phyloP scores from a whole-genome alignment of 306 rosid species.

The Coriaria nepalensis region DNA sequence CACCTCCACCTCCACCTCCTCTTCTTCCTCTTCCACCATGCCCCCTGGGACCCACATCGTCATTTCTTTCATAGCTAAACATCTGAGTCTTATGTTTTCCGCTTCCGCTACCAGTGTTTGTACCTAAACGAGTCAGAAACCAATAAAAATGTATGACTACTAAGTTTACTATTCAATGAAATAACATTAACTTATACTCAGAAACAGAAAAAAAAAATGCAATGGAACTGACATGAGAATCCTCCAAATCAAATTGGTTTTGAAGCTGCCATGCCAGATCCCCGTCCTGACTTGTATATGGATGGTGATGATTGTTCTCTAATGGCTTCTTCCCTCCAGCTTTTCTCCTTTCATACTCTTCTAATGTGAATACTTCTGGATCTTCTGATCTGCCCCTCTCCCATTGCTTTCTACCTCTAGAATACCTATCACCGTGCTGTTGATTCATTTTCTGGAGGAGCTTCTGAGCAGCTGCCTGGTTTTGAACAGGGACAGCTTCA shows the following conservation, averaged over 20 bases:
- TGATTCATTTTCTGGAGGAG: slow-evolving; percentile 62
- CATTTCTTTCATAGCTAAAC: slow-evolving; percentile 51
- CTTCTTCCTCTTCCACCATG: slow-evolving; percentile 29
- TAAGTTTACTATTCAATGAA: not conserved
- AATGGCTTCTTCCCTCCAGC: slow-evolving; percentile 29
- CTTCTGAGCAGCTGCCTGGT: slow-evolving; percentile 91
- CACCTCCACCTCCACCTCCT: slow-evolving; percentile 34
- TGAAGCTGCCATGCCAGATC: slow-evolving; percentile 84
- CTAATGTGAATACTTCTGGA: slow-evolving; percentile 39
- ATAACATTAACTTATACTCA: not conserved
- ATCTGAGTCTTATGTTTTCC: slow-evolving; percentile 61
- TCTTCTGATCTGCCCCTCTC: slow-evolving; percentile 63
- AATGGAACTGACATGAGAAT: slow-evolving; percentile 37
- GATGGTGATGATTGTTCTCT: slow-evolving; percentile 7
- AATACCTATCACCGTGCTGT: slow-evolving; percentile 29
- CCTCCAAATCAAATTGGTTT: slow-evolving; percentile 53
- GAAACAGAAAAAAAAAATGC: not conserved
- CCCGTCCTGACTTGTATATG: slow-evolving; percentile 35
- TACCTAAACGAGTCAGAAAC: slow-evolving; percentile 31
- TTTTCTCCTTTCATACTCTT: slow-evolving; percentile 57
- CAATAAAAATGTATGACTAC: not conserved
- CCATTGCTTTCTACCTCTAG: slow-evolving; percentile 31
- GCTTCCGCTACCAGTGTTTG: slow-evolving; percentile 25
- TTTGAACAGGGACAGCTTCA: slow-evolving; percentile 72
- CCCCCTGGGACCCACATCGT: slow-evolving; percentile 8